These are phyloP conservation scores for Meyerozyma smithsonii DNA, from an alignment of 1,139 yeast genomes.

Conservation along the genomic window DNA sequence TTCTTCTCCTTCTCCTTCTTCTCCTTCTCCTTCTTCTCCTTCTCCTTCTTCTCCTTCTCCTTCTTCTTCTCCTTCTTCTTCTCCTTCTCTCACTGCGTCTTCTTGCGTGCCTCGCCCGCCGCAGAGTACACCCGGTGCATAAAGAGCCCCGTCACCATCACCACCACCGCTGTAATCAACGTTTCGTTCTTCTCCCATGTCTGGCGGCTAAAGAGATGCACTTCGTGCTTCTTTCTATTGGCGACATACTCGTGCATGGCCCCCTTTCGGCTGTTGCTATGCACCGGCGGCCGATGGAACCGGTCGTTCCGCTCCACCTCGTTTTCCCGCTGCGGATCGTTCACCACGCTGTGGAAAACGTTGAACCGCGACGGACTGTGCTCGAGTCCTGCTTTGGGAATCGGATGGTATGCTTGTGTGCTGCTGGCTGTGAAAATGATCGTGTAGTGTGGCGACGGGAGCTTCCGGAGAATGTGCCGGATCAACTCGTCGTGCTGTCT, in stretches of 20 bases:
- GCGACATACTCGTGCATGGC: not conserved
- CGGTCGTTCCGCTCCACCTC: conserved; percentile 57
- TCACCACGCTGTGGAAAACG: conserved; percentile 44
- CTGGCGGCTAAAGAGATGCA: conserved; percentile 35
- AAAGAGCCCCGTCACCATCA: conserved; percentile 14
- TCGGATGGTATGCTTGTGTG: conserved; percentile 23
- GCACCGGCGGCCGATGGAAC: conserved; percentile 13
- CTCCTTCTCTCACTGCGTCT: not conserved
- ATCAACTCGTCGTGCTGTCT: conserved; percentile 47
- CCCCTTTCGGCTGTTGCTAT: no score
- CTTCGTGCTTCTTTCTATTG: conserved; percentile 22
- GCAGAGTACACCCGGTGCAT: not conserved
- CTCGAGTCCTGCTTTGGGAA: conserved; percentile 24
- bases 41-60: no score
- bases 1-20: no score
- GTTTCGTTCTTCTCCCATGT: conserved; percentile 39
- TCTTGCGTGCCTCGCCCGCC: no score
- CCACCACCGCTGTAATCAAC: conserved; percentile 30
- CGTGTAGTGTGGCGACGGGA: conserved; percentile 66
- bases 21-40: no score
- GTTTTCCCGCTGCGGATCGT: conserved; percentile 38
- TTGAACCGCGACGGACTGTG: conserved; percentile 30
- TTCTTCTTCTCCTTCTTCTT: not conserved
- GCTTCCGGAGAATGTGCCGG: conserved; percentile 48
- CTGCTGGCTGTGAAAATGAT: conserved; percentile 44